Evolutionary conservation across 495 filamentous ascomycete genomes (phyloP), one percentile per base, ranked within the genome.

Genomic region (Viridothelium virens): DNA sequence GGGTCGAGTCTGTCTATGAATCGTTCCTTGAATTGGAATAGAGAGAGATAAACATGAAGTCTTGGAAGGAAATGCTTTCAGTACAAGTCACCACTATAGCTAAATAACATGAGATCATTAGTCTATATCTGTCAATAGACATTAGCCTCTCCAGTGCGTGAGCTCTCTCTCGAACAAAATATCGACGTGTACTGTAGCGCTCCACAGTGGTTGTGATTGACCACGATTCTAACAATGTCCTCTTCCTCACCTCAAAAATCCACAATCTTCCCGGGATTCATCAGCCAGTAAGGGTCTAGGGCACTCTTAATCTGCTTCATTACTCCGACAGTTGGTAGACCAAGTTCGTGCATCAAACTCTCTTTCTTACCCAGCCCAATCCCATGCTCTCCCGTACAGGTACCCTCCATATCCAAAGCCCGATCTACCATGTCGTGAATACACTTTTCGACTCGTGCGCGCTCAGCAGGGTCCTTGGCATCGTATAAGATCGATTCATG

Each of bases 201-300:
- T 25, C 25, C 25, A 25, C 25, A 25, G 25, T 25, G 25, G 25
- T 25, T 25, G 25, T 25, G 25, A 25, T 25, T 25, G 25, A 25
- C 25, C 25, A 25, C 25, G 25, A 1, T 25, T 25, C 25, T 25
- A 25, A 25, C 25, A 25, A 25, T 25, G 2, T 62, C 36, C 1
- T 18, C 18, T 63, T 2, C 31, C 14, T 36, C 14, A 14, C 6
- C 31, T 59, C 53, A 59, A 31, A 34, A 59, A 2, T 59, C 53
- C 53, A 59, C 53, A 72, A 96, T 92, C 77, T 96, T 95, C 3
- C 90, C 91, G 2, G 91, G 91, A 68, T 96, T 96, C 85, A 96
- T 83, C 56, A 96, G 85, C 90, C 92, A 95, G 53, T 87, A 74
- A 1, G 92, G 92, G 80, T 97, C 92, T 62, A 97, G 77, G n/a